These are phyloP conservation scores for Baorangia bicolor DNA, from an alignment of 768 basidiomycete genomes.

Conservation along the genomic window DNA sequence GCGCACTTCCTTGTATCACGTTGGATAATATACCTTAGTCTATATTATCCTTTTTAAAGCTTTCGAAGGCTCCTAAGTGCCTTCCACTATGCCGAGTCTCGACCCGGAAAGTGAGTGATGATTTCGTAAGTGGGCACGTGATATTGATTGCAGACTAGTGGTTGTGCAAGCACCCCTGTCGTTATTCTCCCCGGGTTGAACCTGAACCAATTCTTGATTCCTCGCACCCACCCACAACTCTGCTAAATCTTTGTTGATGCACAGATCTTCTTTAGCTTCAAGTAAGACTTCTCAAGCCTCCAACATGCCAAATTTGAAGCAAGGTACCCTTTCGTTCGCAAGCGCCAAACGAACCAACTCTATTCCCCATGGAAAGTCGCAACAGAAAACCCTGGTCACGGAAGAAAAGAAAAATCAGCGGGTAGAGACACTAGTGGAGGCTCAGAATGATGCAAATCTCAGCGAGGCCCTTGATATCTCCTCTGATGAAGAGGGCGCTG, in stretches of 20 bases:
- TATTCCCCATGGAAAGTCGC: constrained; percentile 13
- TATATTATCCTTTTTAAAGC: not conserved
- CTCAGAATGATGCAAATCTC: not conserved
- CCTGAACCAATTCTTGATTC: not conserved
- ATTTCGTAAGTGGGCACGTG: constrained; percentile 9
- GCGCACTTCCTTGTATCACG: not conserved
- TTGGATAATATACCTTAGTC: constrained; percentile 10
- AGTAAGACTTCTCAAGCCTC: not conserved
- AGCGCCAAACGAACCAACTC: constrained; percentile 46
- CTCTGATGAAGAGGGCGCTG: constrained; percentile 20
- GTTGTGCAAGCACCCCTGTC: constrained; percentile 21
- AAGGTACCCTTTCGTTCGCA: constrained; percentile 45
- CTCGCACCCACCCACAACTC: not conserved
- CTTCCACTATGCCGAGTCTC: too few relatives aligned
- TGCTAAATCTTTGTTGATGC: not conserved
- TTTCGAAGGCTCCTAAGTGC: too few relatives aligned
- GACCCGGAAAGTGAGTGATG: too few relatives aligned
- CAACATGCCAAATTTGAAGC: constrained; percentile 35
- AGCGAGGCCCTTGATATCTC: constrained; percentile 13
- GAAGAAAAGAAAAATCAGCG: constrained; percentile 12
- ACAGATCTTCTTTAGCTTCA: not conserved
- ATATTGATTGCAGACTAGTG: not conserved
- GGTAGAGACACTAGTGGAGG: not conserved
- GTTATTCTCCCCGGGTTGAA: not conserved
- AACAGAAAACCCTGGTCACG: constrained; percentile 5